Conservation (phyloP, 2,329 filamentous ascomycete species). For the Diaporthe ilicicola region DNA sequence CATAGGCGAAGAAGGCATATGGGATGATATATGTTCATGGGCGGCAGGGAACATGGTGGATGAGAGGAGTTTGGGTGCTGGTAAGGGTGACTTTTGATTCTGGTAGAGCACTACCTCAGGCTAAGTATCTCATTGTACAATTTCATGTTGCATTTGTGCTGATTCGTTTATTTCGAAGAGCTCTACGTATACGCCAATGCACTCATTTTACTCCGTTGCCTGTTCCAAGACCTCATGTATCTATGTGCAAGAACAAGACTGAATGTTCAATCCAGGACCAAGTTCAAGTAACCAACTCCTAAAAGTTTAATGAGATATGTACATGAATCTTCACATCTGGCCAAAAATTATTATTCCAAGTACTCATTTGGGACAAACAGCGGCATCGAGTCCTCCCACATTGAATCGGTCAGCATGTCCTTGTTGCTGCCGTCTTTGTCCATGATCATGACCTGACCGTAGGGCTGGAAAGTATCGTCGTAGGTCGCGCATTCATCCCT, state of each 20-base stretch:
- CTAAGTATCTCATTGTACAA: too few relatives aligned
- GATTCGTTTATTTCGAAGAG: too few relatives aligned
- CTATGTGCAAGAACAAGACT: not conserved
- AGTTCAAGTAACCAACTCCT: not conserved
- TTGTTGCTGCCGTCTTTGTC: constrained; percentile 48
- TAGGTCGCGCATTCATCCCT: constrained; percentile 50
- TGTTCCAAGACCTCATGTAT: too few relatives aligned
- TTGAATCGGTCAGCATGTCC: constrained; percentile 41
- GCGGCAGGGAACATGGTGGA: not conserved
- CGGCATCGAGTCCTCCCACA: constrained; percentile 47
- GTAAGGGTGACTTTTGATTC: too few relatives aligned
- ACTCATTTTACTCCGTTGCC: too few relatives aligned
- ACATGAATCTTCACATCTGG: not conserved
- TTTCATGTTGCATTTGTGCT: too few relatives aligned
- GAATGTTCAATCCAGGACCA: not conserved
- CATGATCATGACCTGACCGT: constrained; percentile 55
- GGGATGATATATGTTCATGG: not conserved
- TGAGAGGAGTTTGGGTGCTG: not conserved
- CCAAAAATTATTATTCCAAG: not conserved
- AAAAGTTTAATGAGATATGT: not conserved
- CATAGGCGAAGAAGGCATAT: not conserved
- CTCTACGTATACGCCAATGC: too few relatives aligned
- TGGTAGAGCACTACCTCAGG: too few relatives aligned
- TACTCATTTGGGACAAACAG: constrained; percentile 33
- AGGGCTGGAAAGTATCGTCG: constrained; percentile 54